A percentile compares a stretch with the other conserved stretches of the same genome.
These are phyloP conservation scores for Cladophialophora immunda DNA, from an alignment of 2,329 filamentous ascomycete genomes.

Conservation along the genomic window DNA sequence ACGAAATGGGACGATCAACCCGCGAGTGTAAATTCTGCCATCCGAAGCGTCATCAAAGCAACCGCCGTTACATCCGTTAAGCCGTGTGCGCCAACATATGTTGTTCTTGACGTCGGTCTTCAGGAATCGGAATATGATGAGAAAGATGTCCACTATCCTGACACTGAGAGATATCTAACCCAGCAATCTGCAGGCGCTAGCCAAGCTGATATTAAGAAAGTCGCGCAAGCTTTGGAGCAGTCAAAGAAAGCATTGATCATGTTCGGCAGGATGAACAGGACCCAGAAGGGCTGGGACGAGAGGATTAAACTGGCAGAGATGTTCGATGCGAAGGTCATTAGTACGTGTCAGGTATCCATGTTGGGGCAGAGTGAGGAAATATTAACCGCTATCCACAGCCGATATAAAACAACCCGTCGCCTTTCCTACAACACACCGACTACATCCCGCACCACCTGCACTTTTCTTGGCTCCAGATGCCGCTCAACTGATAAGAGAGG, in stretches of 20 bases:
- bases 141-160: constrained; percentile 11
- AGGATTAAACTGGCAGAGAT: constrained; percentile 11
- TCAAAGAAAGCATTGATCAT: constrained; percentile 18
- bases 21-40: constrained; percentile 12
- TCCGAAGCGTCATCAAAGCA: constrained; percentile 20
- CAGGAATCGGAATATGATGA: constrained; percentile 13
- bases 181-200: constrained; percentile 11
- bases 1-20: constrained; percentile 21
- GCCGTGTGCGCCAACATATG: constrained; percentile 12
- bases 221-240: constrained; percentile 8
- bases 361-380: not conserved
- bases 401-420: constrained; percentile 20
- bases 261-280: constrained; percentile 19
- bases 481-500: constrained; percentile 10
- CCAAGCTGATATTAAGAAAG: constrained; percentile 15
- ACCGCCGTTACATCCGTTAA: constrained; percentile 16
- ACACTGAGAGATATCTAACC: constrained; percentile 19
- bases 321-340: constrained; percentile 16
- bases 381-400: not conserved
- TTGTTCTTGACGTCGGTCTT: constrained; percentile 14
- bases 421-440: constrained; percentile 12
- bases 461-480: constrained; percentile 10
- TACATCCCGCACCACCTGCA: constrained; percentile 12
- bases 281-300: constrained; percentile 17
- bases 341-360: constrained; percentile 1